Percentiles rank a stretch among this genome's conserved stretches.
Conservation (phyloP, 257 asterid species). For the Gentiana straminea region DNA sequence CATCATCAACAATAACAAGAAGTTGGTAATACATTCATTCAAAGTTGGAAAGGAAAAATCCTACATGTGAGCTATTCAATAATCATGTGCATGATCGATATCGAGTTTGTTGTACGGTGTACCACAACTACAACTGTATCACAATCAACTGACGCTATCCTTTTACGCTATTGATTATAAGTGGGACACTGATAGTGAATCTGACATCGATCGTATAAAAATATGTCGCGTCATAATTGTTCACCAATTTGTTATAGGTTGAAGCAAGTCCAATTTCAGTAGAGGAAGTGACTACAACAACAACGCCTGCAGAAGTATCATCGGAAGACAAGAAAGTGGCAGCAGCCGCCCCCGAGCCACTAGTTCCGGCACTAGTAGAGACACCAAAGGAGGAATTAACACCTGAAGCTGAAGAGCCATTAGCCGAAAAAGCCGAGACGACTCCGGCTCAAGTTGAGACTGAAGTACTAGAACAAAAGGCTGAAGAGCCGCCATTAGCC, state of each 20-base stretch:
- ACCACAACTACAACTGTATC: not conserved
- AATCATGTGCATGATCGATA: no score
- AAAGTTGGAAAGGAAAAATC: no score
- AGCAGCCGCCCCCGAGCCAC: constrained; percentile 11
- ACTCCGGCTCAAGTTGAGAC: constrained; percentile 3
- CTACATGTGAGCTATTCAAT: no score
- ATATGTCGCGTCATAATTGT: no score
- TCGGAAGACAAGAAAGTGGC: constrained; percentile 11
- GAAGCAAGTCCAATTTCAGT: constrained; percentile 20
- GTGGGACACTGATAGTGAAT: not conserved
- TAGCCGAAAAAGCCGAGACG: no score
- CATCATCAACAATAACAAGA: no score
- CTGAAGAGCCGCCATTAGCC: not conserved
- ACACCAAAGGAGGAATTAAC: constrained; percentile 11
- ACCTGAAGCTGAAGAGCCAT: not conserved
- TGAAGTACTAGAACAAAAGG: constrained; percentile 5
- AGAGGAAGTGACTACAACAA: constrained; percentile 21
- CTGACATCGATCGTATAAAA: not conserved
- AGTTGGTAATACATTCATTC: no score
- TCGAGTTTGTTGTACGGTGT: no score
- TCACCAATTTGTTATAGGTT: constrained; percentile 22
- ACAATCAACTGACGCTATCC: not conserved
- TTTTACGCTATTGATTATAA: not conserved
- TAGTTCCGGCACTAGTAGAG: constrained; percentile 7
- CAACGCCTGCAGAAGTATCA: constrained; percentile 6